Percentiles rank a stretch among this genome's conserved stretches.
phyloP scores from a whole-genome alignment of 2,329 filamentous ascomycete species.

The Fusarium protoensiforme region DNA sequence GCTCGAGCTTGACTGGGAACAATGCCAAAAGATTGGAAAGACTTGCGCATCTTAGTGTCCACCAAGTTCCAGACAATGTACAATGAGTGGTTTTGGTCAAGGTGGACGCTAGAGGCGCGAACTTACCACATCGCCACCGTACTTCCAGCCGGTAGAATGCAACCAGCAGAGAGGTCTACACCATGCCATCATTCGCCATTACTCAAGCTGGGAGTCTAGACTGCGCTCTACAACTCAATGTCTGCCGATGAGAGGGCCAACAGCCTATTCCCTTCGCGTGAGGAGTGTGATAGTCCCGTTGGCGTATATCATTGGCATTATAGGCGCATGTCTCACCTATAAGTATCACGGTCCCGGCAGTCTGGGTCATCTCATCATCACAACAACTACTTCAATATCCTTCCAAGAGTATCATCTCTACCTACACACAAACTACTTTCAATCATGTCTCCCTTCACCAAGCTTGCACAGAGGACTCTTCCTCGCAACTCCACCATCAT shows the following conservation, averaged over 20 bases:
- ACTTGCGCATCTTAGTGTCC: background rate
- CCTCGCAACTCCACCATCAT: background rate
- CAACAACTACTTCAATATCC: background rate
- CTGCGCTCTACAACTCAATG: background rate
- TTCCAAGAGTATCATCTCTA: background rate
- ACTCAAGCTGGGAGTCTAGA: background rate
- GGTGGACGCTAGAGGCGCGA: background rate
- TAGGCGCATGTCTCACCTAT: background rate
- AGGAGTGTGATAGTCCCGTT: background rate
- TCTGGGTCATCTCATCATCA: background rate
- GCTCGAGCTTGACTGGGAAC: background rate
- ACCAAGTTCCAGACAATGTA: background rate
- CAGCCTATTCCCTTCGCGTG: background rate
- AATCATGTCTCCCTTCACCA: background rate
- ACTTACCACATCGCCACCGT: background rate
- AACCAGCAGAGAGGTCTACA: background rate
- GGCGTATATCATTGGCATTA: background rate
- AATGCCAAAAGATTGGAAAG: background rate
- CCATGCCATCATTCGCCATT: background rate
- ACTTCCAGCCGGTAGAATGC: background rate
- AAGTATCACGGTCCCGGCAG: background rate
- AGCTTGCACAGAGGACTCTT: background rate
- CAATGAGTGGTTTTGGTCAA: background rate
- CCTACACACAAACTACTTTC: background rate
- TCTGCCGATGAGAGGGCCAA: background rate